phyloP scores from a whole-genome alignment of 495 filamentous ascomycete genomes.

The Podospora conica region DNA sequence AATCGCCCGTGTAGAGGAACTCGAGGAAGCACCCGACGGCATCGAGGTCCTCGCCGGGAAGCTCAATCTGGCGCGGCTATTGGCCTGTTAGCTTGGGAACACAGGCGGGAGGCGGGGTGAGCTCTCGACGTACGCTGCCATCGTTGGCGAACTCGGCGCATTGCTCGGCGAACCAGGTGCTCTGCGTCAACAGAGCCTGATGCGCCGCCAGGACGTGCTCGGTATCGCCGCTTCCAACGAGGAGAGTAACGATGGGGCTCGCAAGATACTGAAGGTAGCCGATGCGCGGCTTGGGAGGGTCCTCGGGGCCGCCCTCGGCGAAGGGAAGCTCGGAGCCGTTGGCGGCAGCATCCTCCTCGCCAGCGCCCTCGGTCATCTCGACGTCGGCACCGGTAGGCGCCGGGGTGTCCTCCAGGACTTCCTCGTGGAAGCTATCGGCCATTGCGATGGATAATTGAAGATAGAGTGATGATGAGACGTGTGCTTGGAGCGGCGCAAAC shows the following conservation, averaged over 20 bases:
- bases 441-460: conserved; percentile 17
- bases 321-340: conserved; percentile 35
- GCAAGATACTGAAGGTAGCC: conserved; percentile 57
- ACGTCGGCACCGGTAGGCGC: conserved; percentile 38
- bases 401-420: conserved; percentile 32
- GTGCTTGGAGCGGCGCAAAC: not conserved
- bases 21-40: conserved; percentile 84
- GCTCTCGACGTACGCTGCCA: conserved; percentile 34
- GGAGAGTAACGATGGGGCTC: conserved; percentile 71
- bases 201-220: conserved; percentile 68
- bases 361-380: conserved; percentile 41
- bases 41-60: conserved; percentile 66
- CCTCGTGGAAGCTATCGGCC: conserved; percentile 38
- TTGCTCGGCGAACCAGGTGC: conserved; percentile 64
- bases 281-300: conserved; percentile 29
- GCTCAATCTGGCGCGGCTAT: conserved; percentile 59
- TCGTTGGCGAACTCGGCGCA: conserved; percentile 53
- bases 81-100: conserved; percentile 1
- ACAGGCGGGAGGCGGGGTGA: not conserved
- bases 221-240: conserved; percentile 58
- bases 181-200: conserved; percentile 65
- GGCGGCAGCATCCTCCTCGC: conserved; percentile 17
- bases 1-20: conserved; percentile 88
- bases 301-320: conserved; percentile 36
- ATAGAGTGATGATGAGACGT: not conserved